These are phyloP conservation scores for Dianthus caryophyllus DNA, from an alignment of 148 eudicot genomes.

Conservation along the genomic window DNA sequence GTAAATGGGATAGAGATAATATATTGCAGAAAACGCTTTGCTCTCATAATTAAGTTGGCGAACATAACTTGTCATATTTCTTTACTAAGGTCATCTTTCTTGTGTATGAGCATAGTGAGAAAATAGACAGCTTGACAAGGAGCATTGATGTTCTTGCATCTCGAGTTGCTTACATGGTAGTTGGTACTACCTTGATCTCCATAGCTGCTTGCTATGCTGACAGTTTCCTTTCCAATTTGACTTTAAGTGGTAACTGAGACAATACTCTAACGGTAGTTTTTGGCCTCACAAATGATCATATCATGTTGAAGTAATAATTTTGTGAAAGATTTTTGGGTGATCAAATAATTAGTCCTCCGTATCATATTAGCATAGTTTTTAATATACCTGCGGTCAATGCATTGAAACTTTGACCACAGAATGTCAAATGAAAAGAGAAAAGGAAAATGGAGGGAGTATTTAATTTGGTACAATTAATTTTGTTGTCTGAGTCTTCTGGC, in stretches of 20 bases:
- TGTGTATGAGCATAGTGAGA: background rate
- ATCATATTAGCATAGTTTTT: too few species aligned
- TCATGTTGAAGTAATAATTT: too few species aligned
- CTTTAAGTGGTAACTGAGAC: too few species aligned
- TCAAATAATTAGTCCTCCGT: too few species aligned
- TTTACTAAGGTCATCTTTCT: background rate
- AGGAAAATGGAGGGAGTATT: too few species aligned
- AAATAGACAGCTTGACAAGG: background rate
- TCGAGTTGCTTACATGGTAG: background rate
- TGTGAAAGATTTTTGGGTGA: too few species aligned
- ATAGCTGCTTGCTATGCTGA: background rate
- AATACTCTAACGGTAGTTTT: too few species aligned
- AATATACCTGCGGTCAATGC: too few species aligned
- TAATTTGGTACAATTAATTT: background rate
- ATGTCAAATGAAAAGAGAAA: too few species aligned
- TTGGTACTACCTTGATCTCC: background rate
- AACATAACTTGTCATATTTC: background rate
- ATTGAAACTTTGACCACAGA: too few species aligned
- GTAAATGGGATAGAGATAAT: too few species aligned
- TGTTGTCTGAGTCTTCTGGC: background rate
- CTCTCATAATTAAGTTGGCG: background rate
- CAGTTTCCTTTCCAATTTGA: conserved; percentile 2
- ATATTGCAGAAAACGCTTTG: background rate
- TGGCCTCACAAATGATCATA: too few species aligned
- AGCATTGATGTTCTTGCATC: conserved; percentile 3